Base-by-base conservation (phyloP, 1,284 basidiomycete genomes). In the Leucoagaricus sp. region DNA sequence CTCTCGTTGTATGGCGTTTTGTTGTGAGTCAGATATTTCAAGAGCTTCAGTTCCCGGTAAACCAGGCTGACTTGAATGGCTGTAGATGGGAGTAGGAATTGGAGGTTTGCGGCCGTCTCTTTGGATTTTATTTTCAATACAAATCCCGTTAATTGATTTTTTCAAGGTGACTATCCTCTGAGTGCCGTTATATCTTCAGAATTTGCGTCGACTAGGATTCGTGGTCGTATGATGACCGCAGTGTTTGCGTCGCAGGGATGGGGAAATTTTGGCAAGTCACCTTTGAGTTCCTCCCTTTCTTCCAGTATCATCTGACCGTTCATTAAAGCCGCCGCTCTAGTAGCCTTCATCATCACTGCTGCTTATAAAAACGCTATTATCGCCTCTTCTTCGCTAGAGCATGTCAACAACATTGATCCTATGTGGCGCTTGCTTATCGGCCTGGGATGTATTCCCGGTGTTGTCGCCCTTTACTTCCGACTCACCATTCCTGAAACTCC, bases 401-500 rank as follows among this genome's bases (percentile, higher is more conserved):
- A 73, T 33, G 74, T 82, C 59, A 64, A 73, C 67, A 71, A 75
- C 44, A 75, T 87, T 49, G 86, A 89, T 68, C 77, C 73, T 61
- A 79, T 82, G 69, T 89, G 87, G 87, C 83, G 87, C 61, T 74
- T 89, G 45, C 78, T 89, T 67, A 85, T 89, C 67, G 87, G 86
- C 64, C 77, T 91, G 44, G 87, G 87, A 28, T 84, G 85, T 57
- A 74, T 91, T 33, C 89, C 89, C 4, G 87, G 80, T 55, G 75
- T 76, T 29, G 67, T 87, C 49, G 87, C 87, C 5, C 80, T 91
- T 41, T 91, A 89, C 74, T 89, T 87, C 80, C 87, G 89, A 63
- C 79, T 91, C 15, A 89, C 86, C 21, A 87, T 91, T 60, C 87
- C 87, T 5, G 88, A 91, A 69, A 89, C 87, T 0, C 84, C 91